Evolutionary conservation across 495 filamentous ascomycete species (phyloP).

Genomic region (Tuber calosporum): DNA sequence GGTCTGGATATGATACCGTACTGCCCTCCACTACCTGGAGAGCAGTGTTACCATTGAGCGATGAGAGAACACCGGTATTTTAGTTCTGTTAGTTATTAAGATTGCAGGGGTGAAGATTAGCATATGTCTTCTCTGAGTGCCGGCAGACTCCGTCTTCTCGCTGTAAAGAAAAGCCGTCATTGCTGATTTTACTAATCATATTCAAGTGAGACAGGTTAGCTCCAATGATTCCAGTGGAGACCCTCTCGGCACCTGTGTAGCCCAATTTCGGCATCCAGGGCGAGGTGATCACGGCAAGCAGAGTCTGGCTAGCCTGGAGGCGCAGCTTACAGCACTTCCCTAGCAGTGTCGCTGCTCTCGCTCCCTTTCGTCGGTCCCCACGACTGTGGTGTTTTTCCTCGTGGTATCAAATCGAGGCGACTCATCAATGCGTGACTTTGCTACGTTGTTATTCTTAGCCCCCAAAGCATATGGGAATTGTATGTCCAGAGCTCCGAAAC

Average conservation of each 20-base stretch:
- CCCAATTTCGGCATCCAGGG: not conserved
- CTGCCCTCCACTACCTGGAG: not conserved
- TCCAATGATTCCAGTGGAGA: not conserved
- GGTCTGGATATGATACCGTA: no score
- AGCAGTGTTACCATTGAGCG: not conserved
- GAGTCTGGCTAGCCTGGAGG: not conserved
- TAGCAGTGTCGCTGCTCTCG: not conserved
- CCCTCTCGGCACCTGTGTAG: not conserved
- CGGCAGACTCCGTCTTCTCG: not conserved
- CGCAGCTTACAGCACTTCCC: not conserved
- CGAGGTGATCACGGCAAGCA: not conserved
- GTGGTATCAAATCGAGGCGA: not conserved
- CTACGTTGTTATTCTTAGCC: not conserved
- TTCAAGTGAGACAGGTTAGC: not conserved
- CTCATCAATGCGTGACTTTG: not conserved
- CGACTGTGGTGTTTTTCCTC: not conserved
- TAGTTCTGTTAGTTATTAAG: not conserved
- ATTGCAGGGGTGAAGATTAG: not conserved
- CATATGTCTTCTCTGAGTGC: not conserved
- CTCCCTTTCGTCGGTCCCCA: not conserved
- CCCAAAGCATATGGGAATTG: not conserved
- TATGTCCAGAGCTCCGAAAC: not conserved
- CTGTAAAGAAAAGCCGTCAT: not conserved
- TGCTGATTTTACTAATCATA: not conserved
- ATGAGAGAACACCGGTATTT: not conserved